These are phyloP conservation scores for Exophiala mesophila DNA, from an alignment of 2,329 filamentous ascomycete genomes.

Conservation along the genomic window DNA sequence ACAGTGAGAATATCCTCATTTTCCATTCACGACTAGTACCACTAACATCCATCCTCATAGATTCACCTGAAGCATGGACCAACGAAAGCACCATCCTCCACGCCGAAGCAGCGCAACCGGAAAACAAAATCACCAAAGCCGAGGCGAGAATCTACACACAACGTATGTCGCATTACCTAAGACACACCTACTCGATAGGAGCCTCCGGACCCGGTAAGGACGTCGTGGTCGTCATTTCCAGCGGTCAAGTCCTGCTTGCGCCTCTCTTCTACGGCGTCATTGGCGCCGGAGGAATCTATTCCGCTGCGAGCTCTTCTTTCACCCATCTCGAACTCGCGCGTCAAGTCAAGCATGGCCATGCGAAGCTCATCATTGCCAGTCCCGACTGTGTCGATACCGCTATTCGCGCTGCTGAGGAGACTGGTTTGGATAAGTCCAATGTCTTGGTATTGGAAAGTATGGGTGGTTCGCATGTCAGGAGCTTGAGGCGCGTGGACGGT, in stretches of 20 bases:
- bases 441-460: slow-evolving; percentile 50
- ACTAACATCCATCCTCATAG: slow-evolving; percentile 3
- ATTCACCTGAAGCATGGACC: slow-evolving; percentile 18
- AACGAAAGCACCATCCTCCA: slow-evolving; percentile 52
- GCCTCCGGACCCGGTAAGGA: slow-evolving; percentile 45
- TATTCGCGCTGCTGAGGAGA: slow-evolving; percentile 47
- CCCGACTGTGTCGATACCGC: slow-evolving; percentile 47
- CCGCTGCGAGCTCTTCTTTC: slow-evolving; percentile 28
- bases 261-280: slow-evolving; percentile 54
- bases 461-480: slow-evolving; percentile 30
- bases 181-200: slow-evolving; percentile 52
- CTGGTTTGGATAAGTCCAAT: slow-evolving; percentile 41
- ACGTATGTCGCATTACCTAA: slow-evolving; percentile 52
- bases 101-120: slow-evolving; percentile 53
- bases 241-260: slow-evolving; percentile 53
- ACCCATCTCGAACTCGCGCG: slow-evolving; percentile 17
- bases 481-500: slow-evolving; percentile 24
- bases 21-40: background rate
- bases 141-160: slow-evolving; percentile 47
- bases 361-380: slow-evolving; percentile 42
- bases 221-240: slow-evolving; percentile 53
- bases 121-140: slow-evolving; percentile 50
- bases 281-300: slow-evolving; percentile 57
- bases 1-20: slow-evolving; percentile 15
- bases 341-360: slow-evolving; percentile 21